Conservation (phyloP, 345 rosid genomes). For the Citropsis articulata region DNA sequence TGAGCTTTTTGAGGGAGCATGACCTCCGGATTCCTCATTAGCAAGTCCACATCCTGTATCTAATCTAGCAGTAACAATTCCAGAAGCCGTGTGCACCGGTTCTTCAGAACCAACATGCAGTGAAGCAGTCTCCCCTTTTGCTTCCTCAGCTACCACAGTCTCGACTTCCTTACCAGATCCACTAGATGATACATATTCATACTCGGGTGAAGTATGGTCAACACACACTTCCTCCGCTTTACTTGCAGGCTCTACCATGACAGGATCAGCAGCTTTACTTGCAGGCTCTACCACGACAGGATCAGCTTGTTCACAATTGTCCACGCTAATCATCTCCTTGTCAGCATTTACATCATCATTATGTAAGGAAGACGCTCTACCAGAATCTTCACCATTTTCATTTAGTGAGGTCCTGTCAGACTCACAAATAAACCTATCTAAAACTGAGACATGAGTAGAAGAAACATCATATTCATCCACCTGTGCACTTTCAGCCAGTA, state of each 20-base stretch:
- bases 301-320: slow-evolving; percentile 3
- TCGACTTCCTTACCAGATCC: slow-evolving; percentile 9
- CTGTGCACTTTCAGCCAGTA: slow-evolving; percentile 5
- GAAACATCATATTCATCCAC: slow-evolving; percentile 14
- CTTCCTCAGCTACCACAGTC: not conserved
- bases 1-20: slow-evolving; percentile 10
- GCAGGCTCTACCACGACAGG: slow-evolving; percentile 16
- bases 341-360: not conserved
- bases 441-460: slow-evolving; percentile 5
- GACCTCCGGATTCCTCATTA: slow-evolving; percentile 11
- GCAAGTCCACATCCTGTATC: not conserved
- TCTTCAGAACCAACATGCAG: slow-evolving; percentile 8
- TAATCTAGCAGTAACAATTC: not conserved
- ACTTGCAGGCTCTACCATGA: slow-evolving; percentile 15
- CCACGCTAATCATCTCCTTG: slow-evolving; percentile 10
- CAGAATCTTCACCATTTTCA: slow-evolving; percentile 4
- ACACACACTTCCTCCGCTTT: slow-evolving; percentile 9
- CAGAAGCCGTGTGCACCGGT: slow-evolving; percentile 16
- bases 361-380: not conserved
- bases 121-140: slow-evolving; percentile 10
- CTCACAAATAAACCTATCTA: slow-evolving; percentile 15
- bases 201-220: not conserved
- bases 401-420: not conserved
- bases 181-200: slow-evolving; percentile 5
- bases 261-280: not conserved